These are phyloP conservation scores for Silene latifolia DNA, from an alignment of 148 eudicot species.

Conservation along the genomic window DNA sequence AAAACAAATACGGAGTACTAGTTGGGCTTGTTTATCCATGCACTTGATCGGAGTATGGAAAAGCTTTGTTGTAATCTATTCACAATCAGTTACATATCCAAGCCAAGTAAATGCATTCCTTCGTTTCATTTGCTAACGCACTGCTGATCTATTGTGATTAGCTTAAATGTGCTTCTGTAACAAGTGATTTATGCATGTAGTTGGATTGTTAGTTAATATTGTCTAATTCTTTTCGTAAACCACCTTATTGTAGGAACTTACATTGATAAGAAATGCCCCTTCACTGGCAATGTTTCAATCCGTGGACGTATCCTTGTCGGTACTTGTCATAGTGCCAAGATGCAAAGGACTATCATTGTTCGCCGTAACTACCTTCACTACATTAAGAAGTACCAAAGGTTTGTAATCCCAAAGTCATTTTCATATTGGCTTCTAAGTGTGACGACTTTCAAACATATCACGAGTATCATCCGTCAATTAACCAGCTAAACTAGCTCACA, in stretches of 20 bases:
- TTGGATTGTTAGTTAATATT: neutral
- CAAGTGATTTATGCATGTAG: no score
- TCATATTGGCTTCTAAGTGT: neutral
- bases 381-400: slow-evolving; percentile 79
- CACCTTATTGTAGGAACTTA: slow-evolving; percentile 40
- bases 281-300: slow-evolving; percentile 68
- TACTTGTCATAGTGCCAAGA: slow-evolving; percentile 86
- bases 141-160: no score
- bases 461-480: no score
- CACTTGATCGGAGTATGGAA: no score
- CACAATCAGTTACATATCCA: no score
- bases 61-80: neutral
- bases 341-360: slow-evolving; percentile 71
- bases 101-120: neutral
- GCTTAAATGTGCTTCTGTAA: no score
- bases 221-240: neutral
- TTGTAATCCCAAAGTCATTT: neutral
- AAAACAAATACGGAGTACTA: no score
- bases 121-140: neutral
- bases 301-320: slow-evolving; percentile 79
- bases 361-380: slow-evolving; percentile 70
- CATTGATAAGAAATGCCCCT: slow-evolving; percentile 86
- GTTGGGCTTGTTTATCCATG: no score
- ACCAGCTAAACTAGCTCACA: no score
- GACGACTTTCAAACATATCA: no score